phyloP scores from a whole-genome alignment of 2,329 filamentous ascomycete species.

The Sarocladium brachiariae region DNA sequence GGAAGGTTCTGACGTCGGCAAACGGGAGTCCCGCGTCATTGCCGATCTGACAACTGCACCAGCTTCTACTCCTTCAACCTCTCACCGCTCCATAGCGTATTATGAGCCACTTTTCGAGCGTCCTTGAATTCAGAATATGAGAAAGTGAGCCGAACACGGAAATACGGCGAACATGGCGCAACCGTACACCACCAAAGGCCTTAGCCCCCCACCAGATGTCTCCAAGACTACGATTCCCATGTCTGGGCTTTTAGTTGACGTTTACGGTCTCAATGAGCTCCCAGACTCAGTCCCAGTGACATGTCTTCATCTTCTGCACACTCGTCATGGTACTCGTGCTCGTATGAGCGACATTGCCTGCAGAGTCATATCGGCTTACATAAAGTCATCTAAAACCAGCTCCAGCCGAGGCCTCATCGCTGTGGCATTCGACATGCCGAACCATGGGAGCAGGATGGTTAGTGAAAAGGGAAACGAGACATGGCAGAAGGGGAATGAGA shows the following conservation, averaged over 20 bases:
- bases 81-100: no score
- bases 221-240: constrained; percentile 65
- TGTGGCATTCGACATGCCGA: constrained; percentile 84
- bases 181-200: constrained; percentile 25
- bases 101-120: no score
- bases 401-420: constrained; percentile 61
- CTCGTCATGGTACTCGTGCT: constrained; percentile 61
- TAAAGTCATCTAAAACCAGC: constrained; percentile 19
- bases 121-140: no score
- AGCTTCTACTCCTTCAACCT: neutral
- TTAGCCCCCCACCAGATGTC: constrained; percentile 38
- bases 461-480: constrained; percentile 63
- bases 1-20: no score
- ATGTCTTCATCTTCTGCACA: constrained; percentile 88
- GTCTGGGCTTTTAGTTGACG: constrained; percentile 68
- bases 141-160: neutral
- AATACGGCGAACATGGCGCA: constrained; percentile 15
- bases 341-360: constrained; percentile 70
- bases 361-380: constrained; percentile 60
- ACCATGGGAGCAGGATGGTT: constrained; percentile 73
- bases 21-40: neutral
- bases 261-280: constrained; percentile 77
- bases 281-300: constrained; percentile 52
- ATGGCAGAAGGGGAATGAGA: constrained; percentile 72
- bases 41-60: neutral